Percentiles rank a stretch among this genome's conserved stretches.
Conservation (phyloP, 2,329 filamentous ascomycete genomes). For the Sclerotinia borealis region DNA sequence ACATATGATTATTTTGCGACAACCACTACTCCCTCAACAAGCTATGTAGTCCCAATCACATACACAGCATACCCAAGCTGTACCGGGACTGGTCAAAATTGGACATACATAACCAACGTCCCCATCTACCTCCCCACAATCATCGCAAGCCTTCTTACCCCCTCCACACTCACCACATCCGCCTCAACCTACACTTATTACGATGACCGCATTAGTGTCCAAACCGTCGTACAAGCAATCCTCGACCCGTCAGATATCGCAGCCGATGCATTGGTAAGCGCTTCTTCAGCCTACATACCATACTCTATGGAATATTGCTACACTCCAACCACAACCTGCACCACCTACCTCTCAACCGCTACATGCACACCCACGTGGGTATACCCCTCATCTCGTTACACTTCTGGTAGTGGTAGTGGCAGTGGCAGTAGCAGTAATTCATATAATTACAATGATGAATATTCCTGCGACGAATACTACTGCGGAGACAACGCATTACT, state of each 20-base stretch:
- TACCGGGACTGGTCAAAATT: not conserved
- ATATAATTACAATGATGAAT: not conserved
- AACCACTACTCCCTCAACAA: not conserved
- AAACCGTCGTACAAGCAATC: not conserved
- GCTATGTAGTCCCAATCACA: not conserved
- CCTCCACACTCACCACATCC: not conserved
- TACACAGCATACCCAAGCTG: not conserved
- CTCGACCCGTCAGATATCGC: not conserved
- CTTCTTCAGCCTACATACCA: not conserved
- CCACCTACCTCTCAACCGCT: not conserved
- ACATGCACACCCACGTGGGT: not conserved
- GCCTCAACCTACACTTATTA: not conserved
- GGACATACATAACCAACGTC: not conserved
- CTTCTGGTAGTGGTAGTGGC: no score
- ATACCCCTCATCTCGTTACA: not conserved
- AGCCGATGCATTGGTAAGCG: not conserved
- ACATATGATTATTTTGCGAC: not conserved
- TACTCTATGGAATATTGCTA: not conserved
- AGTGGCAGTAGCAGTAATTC: not conserved
- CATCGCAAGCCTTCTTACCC: not conserved
- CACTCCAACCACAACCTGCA: not conserved
- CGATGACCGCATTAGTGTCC: not conserved
- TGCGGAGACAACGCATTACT: conserved; percentile 9
- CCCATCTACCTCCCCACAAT: not conserved
- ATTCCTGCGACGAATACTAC: conserved; percentile 6